Evolutionary conservation across 2,329 filamentous ascomycete genomes (phyloP).

Genomic region (Fusarium acutatum): DNA sequence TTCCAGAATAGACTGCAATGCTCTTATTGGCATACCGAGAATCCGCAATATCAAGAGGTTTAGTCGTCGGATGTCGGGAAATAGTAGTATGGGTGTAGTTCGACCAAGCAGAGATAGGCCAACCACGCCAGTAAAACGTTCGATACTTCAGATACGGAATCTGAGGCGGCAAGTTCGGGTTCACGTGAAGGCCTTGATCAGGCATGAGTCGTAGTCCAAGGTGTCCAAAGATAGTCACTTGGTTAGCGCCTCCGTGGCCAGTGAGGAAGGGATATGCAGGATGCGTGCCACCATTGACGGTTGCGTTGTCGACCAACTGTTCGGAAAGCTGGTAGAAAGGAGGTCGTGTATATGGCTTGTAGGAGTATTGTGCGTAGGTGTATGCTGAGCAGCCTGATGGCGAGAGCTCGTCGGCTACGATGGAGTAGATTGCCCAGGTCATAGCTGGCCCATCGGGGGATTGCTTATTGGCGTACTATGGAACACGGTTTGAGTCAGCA

Average conservation of each 20-base stretch:
- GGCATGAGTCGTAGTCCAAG: not conserved
- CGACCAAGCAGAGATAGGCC: not conserved
- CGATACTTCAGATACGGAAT: not conserved
- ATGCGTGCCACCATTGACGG: not conserved
- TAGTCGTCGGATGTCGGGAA: not conserved
- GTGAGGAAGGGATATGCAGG: not conserved
- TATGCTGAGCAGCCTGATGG: not conserved
- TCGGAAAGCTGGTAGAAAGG: not conserved
- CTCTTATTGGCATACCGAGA: not conserved
- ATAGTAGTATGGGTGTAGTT: not conserved
- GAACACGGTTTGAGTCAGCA: too few species aligned
- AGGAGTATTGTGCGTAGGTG: not conserved
- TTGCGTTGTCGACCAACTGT: not conserved
- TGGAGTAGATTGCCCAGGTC: slow-evolving; percentile 5
- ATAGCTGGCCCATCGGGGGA: not conserved
- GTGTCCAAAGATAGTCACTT: not conserved
- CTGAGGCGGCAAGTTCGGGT: not conserved
- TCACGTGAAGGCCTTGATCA: not conserved
- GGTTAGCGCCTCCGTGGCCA: not conserved
- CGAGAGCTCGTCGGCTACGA: not conserved
- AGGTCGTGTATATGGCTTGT: not conserved
- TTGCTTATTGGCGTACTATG: too few species aligned
- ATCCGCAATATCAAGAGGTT: not conserved
- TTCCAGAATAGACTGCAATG: not conserved
- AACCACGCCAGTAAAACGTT: not conserved